Evolutionary conservation across 495 filamentous ascomycete species (phyloP).

Genomic region (Collariella sp.): DNA sequence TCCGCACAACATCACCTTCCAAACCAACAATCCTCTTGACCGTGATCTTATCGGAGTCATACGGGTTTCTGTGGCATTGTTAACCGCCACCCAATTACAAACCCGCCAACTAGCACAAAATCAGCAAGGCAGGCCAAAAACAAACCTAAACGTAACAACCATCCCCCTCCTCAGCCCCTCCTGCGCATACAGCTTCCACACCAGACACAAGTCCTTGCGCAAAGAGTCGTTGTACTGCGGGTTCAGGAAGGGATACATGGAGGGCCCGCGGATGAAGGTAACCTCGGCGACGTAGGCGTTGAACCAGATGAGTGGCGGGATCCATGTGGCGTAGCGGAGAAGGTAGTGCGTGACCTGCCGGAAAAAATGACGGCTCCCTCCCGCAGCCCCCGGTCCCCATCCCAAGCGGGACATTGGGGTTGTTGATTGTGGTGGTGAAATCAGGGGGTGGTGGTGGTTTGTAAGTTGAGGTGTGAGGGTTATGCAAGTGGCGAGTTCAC

Average conservation of each 20-base stretch:
- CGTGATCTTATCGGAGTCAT: conserved; percentile 47
- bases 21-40: conserved; percentile 66
- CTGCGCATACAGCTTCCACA: conserved; percentile 40
- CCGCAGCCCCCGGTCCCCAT: conserved; percentile 23
- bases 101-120: background rate
- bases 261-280: conserved; percentile 56
- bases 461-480: background rate
- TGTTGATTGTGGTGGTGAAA: background rate
- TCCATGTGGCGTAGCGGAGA: conserved; percentile 48
- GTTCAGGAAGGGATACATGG: conserved; percentile 74
- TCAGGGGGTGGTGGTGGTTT: background rate
- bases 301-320: conserved; percentile 59
- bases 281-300: conserved; percentile 53
- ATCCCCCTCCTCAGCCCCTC: conserved; percentile 42
- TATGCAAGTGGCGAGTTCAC: background rate
- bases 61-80: conserved; percentile 47
- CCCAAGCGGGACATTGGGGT: conserved; percentile 14
- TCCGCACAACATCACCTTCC: conserved; percentile 58
- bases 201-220: conserved; percentile 45
- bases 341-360: conserved; percentile 37
- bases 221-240: conserved; percentile 50
- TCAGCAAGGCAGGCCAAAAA: background rate
- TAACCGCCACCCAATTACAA: background rate
- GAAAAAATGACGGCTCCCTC: conserved; percentile 22
- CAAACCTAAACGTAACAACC: conserved; percentile 46